Base-by-base conservation (phyloP, 768 basidiomycete genomes). In the Panaeolus papilionaceus region DNA sequence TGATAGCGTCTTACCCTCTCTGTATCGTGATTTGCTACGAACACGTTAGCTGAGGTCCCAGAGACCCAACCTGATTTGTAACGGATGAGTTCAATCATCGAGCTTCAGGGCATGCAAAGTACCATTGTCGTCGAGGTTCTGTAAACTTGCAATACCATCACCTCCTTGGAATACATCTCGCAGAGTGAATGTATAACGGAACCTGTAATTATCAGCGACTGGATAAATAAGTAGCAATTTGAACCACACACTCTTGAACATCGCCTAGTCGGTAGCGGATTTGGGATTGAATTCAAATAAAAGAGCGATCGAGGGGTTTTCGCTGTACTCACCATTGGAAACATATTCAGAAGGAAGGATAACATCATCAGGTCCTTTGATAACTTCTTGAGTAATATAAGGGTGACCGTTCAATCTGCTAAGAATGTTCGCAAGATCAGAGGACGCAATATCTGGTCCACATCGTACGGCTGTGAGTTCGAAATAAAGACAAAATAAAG, bases 1-100 rank as follows among this genome's bases (percentile, higher is more conserved):
- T 12, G 8, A 18, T 47, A 45, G 51, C 7, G 16, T 69, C 79
- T 23, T 58, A 84, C 85, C 54, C 90, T 78, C 74, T 91, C 91
- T 1, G 90, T 91, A 69, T 92, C 91, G 66, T 91, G 90, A 71
- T 92, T 90, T 0, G 86, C 79, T 4, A 91, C 89, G 67, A 91
- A 91, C 7, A 88, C 84, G 69, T 91, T 92, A 0, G 90, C 89
- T 16, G 72, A 70, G 0, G 74, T 77, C 1, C 88, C 82, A 0
- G 84, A 49, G 1, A 90, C 79, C 89, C 89, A 92, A 2, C 88
- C 88, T 89, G 62, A 8, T 39, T 47, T 1, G 51, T 8, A 38
- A 18, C 14, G 14, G 1, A 16, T 18, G 4, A 44, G 42, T 16
- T 49, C 10, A 9, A 47, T 63, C 23, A 58, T 39, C 18, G 14